These are phyloP conservation scores for Lipomyces orientalis DNA, from an alignment of 805 yeast species.

Conservation along the genomic window DNA sequence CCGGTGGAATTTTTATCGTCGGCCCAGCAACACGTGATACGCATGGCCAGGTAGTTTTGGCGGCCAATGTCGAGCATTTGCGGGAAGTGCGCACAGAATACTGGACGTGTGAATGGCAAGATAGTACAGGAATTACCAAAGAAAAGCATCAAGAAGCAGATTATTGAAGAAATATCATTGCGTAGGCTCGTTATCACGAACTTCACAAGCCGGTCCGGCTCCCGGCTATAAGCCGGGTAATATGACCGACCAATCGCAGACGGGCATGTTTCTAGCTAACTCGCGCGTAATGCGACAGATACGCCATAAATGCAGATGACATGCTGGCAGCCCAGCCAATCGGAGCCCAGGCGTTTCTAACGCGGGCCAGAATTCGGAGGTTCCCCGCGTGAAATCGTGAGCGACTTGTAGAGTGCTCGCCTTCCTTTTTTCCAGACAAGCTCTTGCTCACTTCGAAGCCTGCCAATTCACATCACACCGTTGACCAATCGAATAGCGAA, in stretches of 20 bases:
- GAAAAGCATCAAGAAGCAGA: not conserved
- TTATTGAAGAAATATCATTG: not conserved
- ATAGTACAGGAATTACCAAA: not conserved
- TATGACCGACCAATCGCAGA: not conserved
- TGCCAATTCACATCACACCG: not conserved
- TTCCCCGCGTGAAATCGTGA: constrained; percentile 7
- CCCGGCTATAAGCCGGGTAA: not conserved
- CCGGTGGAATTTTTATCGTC: not conserved
- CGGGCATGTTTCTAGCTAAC: not conserved
- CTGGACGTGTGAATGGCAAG: no score
- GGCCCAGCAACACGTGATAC: not conserved
- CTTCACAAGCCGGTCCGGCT: not conserved
- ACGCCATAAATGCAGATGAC: not conserved
- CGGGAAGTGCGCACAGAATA: no score
- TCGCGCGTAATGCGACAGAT: not conserved
- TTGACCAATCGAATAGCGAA: not conserved
- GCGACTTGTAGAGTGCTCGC: not conserved
- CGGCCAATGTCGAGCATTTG: not conserved
- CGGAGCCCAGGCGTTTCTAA: constrained; percentile 20
- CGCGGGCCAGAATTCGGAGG: constrained; percentile 13
- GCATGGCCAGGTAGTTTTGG: not conserved
- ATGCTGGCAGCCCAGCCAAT: constrained; percentile 7
- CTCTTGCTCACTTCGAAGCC: no score
- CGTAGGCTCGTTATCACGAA: not conserved
- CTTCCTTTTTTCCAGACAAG: not conserved